Evolutionary conservation across 2,329 filamentous ascomycete species (phyloP).

Genomic region (Fusarium paranaense): DNA sequence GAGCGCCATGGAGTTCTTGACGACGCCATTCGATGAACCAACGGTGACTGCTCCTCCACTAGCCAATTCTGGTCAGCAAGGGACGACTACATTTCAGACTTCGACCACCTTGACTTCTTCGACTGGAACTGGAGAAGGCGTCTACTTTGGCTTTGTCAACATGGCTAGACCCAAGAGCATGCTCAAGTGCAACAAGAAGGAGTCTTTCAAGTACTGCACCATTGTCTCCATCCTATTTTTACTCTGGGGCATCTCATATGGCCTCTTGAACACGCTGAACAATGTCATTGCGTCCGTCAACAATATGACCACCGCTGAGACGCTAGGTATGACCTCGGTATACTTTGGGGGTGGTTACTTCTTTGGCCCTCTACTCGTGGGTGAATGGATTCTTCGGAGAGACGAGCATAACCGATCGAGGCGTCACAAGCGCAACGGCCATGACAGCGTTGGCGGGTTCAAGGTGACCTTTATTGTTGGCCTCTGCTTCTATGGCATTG

Average conservation of each 20-base stretch:
- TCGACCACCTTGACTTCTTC: constrained; percentile 52
- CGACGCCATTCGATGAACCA: constrained; percentile 52
- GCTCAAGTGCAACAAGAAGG: constrained; percentile 70
- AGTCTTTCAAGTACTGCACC: constrained; percentile 78
- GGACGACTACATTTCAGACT: constrained; percentile 19
- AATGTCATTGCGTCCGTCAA: constrained; percentile 73
- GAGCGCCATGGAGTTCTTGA: constrained; percentile 60
- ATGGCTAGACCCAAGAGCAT: constrained; percentile 77
- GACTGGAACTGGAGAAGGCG: constrained; percentile 51
- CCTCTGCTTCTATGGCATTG: constrained; percentile 78
- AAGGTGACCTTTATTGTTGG: constrained; percentile 84
- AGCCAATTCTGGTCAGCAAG: constrained; percentile 19
- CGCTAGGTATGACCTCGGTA: constrained; percentile 74
- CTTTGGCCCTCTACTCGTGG: constrained; percentile 75
- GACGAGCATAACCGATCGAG: constrained; percentile 69
- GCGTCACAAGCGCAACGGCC: constrained; percentile 51
- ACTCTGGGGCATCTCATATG: constrained; percentile 92
- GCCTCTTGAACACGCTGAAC: constrained; percentile 85
- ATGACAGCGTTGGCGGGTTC: constrained; percentile 72
- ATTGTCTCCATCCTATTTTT: constrained; percentile 87
- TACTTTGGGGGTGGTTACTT: constrained; percentile 80
- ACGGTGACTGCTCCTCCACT: constrained; percentile 9
- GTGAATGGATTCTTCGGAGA: constrained; percentile 75
- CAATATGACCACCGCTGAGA: constrained; percentile 70
- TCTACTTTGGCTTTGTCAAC: constrained; percentile 84